Evolutionary conservation across 768 basidiomycete genomes (phyloP).

Genomic region (Lanmaoa pseudosensibilis): DNA sequence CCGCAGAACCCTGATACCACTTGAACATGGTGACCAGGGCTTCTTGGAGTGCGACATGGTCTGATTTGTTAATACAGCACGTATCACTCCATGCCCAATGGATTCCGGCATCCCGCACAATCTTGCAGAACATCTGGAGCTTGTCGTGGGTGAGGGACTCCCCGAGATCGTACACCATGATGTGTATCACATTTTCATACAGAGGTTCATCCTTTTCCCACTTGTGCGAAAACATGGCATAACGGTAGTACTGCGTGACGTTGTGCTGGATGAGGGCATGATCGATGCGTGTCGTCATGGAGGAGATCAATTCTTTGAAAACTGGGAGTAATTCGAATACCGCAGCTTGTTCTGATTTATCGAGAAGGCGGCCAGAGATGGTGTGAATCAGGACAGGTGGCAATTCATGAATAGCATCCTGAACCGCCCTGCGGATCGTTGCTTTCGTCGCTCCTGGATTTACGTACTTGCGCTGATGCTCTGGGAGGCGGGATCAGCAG

Average conservation of each 20-base stretch:
- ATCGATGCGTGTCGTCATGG: constrained; percentile 9
- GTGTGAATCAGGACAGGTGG: constrained; percentile 15
- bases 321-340: constrained; percentile 4
- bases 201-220: constrained; percentile 12
- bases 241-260: constrained; percentile 7
- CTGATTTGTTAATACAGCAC: background rate
- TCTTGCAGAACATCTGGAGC: background rate
- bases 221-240: constrained; percentile 13
- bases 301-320: constrained; percentile 13
- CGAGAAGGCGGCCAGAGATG: constrained; percentile 1
- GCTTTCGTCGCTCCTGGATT: background rate
- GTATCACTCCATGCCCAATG: constrained; percentile 12
- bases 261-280: background rate
- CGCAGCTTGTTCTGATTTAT: constrained; percentile 1
- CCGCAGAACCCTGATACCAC: background rate
- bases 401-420: constrained; percentile 1
- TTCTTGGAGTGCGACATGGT: background rate
- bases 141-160: background rate
- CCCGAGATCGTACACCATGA: constrained; percentile 11
- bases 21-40: background rate
- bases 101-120: background rate
- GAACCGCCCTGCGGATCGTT: background rate
- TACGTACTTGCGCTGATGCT: background rate
- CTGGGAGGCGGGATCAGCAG: background rate
- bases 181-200: background rate